A percentile compares a stretch with the other conserved stretches of the same genome.
phyloP scores from a whole-genome alignment of 139 green algal species.

The Chlamydomonas asymmetrica region DNA sequence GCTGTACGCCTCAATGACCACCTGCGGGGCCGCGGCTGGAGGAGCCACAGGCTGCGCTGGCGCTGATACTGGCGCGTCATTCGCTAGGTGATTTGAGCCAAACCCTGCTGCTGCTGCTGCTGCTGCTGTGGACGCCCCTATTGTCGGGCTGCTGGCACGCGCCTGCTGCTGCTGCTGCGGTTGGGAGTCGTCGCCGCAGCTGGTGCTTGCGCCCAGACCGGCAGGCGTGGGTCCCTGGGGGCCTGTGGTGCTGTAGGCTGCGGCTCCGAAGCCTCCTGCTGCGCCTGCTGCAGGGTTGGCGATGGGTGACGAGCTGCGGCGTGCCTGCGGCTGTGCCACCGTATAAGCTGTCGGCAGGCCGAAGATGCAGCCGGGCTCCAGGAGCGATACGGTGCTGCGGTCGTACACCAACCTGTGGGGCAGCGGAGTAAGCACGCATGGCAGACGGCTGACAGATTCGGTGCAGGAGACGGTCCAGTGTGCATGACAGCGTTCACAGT shows the following conservation, averaged over 20 bases:
- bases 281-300: conserved; percentile 16
- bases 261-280: neutral
- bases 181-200: neutral
- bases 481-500: too few relatives aligned
- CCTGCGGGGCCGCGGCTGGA: neutral
- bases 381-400: conserved; percentile 11
- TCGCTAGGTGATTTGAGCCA: neutral
- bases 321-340: too few relatives aligned
- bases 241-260: neutral
- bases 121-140: neutral
- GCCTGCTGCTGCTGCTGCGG: neutral
- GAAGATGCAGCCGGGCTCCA: conserved; percentile 24
- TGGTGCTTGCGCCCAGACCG: neutral
- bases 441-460: too few relatives aligned
- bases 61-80: neutral
- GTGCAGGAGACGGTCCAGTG: too few relatives aligned
- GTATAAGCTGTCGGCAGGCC: conserved; percentile 22
- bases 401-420: too few relatives aligned
- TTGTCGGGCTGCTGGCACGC: neutral
- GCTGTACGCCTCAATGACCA: conserved; percentile 20
- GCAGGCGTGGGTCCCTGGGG: neutral
- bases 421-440: too few relatives aligned
- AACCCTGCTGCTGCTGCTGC: neutral
- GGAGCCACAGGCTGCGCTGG: neutral
- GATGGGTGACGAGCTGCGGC: too few relatives aligned